Base-by-base conservation (phyloP, 176 grass and related monocot species). In the Oryza punctata region DNA sequence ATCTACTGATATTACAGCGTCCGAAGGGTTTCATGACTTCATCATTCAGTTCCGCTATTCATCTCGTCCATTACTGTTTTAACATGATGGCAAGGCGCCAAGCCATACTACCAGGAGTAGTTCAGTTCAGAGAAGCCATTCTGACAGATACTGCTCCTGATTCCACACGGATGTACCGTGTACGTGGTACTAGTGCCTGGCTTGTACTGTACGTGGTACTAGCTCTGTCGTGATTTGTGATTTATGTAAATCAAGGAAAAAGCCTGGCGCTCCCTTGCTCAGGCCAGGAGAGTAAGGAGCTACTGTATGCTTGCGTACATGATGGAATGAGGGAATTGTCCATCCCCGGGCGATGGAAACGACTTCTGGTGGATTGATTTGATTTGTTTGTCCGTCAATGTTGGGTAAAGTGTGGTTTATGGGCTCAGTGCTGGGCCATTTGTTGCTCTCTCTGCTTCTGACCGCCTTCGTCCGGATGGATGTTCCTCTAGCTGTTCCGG, bases 371-470 rank as follows among this genome's bases (percentile, higher is more conserved):
- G 43, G 66, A 44, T 12, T 47, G 70, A 35, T 79, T 28, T 76
- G 45, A 27, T 78, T 70, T 54, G 2, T 67, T 10, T 38, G 25
- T 74, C 26, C 27, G 43, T 73, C 11, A 24, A 27, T 79, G 76
- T 13, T 29, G 49, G 70, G 64, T 80, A 69, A 84, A 84, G 47
- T 24, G 69, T 3, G 37, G 70, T 29, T 67, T 61, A 47, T 75
- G 79, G 73, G 67, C 73, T 84, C 61, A 23, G 63, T 49, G 35
- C 37, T 73, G 88, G 78, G 67, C 59, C 73, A 78, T 59, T 73
- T 82, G 26, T 47, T 85, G 45, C 66, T 59, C 78, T 35, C 35
- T 15, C 44, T 21, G 52, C n/a, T 33, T 41, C 74, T 65, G 40
- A 71, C 41, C n/a, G 0, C 64, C 21, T 18, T 63, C 63, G 69